Evolutionary conservation across 345 rosid species (phyloP).

Genomic region (Aegle marmelos): DNA sequence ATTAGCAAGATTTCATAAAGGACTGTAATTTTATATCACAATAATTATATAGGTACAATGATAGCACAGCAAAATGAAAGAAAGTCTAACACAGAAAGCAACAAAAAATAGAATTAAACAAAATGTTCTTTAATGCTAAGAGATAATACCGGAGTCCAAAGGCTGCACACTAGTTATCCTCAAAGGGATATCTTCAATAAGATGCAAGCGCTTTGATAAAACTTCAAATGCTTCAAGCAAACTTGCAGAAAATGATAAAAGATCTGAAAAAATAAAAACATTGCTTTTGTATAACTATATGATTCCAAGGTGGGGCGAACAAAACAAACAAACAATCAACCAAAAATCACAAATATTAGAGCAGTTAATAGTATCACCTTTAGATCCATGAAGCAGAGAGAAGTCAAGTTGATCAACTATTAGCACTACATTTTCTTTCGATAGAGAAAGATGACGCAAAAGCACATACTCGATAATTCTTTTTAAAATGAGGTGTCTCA

Average conservation of each 20-base stretch:
- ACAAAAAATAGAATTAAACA: not conserved
- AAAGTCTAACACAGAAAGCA: not conserved
- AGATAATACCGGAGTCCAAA: conserved; percentile 66
- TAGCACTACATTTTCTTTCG: conserved; percentile 48
- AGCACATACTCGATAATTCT: conserved; percentile 64
- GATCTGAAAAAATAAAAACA: conserved; percentile 48
- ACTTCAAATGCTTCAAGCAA: conserved; percentile 67
- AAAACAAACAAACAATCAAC: not conserved
- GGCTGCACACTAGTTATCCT: conserved; percentile 81
- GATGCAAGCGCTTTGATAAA: conserved; percentile 68
- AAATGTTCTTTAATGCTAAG: not conserved
- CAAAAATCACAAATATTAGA: not conserved
- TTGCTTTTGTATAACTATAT: not conserved
- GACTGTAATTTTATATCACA: not conserved
- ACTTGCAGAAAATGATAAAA: conserved; percentile 52
- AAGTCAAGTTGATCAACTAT: conserved; percentile 93
- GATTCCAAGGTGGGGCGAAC: not conserved
- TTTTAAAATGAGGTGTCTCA: conserved; percentile 73
- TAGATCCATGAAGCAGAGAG: conserved; percentile 56
- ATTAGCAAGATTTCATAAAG: not conserved
- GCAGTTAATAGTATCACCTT: conserved; percentile 44
- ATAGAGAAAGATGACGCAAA: conserved; percentile 61
- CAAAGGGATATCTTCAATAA: conserved; percentile 75
- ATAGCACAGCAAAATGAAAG: not conserved
- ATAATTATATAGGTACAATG: not conserved